These are phyloP conservation scores for Chrysanthemum seticuspe DNA, from an alignment of 129 eudicot genomes.

Conservation along the genomic window DNA sequence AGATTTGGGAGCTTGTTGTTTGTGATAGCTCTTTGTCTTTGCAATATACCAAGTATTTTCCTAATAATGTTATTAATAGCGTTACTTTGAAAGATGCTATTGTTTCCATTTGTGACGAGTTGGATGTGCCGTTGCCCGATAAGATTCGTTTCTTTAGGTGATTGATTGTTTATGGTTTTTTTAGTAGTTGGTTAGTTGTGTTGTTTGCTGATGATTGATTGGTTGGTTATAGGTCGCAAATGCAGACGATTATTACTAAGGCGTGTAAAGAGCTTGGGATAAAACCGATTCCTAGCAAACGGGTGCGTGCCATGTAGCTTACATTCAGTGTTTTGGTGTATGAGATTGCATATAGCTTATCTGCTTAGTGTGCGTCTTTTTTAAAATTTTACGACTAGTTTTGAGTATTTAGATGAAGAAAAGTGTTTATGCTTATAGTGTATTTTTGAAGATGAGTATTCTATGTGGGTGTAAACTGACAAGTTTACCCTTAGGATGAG, in stretches of 20 bases:
- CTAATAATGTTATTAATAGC: conserved; percentile 93
- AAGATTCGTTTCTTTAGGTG: conserved; percentile 87
- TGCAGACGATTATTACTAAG: conserved; percentile 93
- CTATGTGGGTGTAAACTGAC: no score
- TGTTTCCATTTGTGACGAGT: conserved; percentile 68
- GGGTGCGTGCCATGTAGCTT: conserved; percentile 45
- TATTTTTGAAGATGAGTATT: no score
- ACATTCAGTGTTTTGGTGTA: no score
- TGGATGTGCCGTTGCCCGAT: conserved; percentile 88
- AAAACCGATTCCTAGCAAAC: conserved; percentile 88
- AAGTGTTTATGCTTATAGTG: no score
- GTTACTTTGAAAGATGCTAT: conserved; percentile 82
- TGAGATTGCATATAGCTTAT: no score
- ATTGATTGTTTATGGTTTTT: background rate
- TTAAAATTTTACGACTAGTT: no score
- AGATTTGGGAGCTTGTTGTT: conserved; percentile 95
- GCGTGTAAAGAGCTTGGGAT: conserved; percentile 91
- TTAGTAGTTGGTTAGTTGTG: background rate
- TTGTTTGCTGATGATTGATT: background rate
- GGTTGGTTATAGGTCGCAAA: conserved; percentile 68
- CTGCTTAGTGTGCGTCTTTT: no score
- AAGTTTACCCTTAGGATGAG: no score
- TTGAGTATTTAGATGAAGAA: no score
- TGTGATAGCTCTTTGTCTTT: conserved; percentile 86
- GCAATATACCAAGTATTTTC: conserved; percentile 90